These are phyloP conservation scores for Xerocomus amazonicus DNA, from an alignment of 1,284 basidiomycete species.

Conservation along the genomic window DNA sequence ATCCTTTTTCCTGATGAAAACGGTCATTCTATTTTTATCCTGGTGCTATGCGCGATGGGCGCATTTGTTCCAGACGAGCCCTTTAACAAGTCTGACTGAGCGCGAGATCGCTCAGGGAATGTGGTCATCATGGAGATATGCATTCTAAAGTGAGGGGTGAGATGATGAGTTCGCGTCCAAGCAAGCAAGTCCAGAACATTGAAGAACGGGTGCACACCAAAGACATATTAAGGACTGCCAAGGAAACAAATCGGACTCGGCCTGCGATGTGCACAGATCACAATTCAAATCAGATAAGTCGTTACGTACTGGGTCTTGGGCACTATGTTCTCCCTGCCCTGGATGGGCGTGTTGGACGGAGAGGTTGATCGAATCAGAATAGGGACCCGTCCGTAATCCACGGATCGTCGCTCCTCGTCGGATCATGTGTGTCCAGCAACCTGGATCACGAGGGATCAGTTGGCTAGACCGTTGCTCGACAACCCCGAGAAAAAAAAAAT, in stretches of 20 bases:
- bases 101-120: no score
- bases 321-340: background rate
- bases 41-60: no score
- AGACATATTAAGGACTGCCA: background rate
- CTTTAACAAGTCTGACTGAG: no score
- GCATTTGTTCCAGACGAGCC: no score
- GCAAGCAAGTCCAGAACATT: background rate
- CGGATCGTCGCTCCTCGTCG: no score
- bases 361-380: background rate
- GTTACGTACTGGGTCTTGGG: background rate
- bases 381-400: background rate
- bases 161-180: background rate
- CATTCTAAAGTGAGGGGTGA: background rate
- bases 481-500: background rate
- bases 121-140: no score
- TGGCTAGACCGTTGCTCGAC: background rate
- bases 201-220: background rate
- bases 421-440: no score
- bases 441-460: background rate
- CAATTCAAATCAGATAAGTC: background rate
- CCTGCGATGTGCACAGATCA: background rate
- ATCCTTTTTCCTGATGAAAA: no score
- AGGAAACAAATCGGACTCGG: background rate
- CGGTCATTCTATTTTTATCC: no score
- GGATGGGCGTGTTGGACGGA: background rate